Conservation (phyloP, 352 stramenopile genomes). For the Phytophthora sp. region DNA sequence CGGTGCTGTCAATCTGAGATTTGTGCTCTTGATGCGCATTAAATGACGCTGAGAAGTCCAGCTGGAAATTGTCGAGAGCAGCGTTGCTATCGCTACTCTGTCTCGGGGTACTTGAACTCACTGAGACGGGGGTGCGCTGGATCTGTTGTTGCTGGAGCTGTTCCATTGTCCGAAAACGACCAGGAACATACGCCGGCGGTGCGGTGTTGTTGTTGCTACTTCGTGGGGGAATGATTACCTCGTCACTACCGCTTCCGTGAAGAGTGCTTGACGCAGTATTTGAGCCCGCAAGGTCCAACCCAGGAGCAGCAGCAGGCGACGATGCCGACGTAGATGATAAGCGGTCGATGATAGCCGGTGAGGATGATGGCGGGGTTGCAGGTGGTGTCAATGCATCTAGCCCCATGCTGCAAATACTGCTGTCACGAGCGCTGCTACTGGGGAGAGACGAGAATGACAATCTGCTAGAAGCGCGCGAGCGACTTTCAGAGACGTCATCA, state of each 20-base stretch:
- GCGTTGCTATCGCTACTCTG: constrained; percentile 20
- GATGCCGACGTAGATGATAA: constrained; percentile 24
- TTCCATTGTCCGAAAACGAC: constrained; percentile 20
- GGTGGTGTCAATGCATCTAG: constrained; percentile 27
- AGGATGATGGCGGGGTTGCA: constrained; percentile 20
- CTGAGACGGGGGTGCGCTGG: background rate
- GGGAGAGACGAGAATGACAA: constrained; percentile 27
- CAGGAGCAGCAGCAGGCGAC: constrained; percentile 9
- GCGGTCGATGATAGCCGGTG: constrained; percentile 10
- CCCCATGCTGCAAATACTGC: constrained; percentile 31
- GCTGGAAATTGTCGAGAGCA: constrained; percentile 35
- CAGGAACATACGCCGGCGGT: constrained; percentile 18
- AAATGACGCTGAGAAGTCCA: constrained; percentile 38
- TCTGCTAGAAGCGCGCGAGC: constrained; percentile 21
- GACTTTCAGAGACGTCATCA: constrained; percentile 27
- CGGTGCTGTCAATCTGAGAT: background rate
- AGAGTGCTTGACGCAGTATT: background rate
- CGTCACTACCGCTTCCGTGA: background rate
- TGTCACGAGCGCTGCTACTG: constrained; percentile 19
- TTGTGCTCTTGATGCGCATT: constrained; percentile 28
- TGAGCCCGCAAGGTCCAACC: constrained; percentile 6
- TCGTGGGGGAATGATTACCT: constrained; percentile 2
- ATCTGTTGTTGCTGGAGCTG: constrained; percentile 24
- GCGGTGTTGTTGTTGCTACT: constrained; percentile 10
- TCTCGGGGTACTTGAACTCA: constrained; percentile 11